Evolutionary conservation across 2,329 filamentous ascomycete genomes (phyloP).

Genomic region (Arthrobotrys entomopaga): DNA sequence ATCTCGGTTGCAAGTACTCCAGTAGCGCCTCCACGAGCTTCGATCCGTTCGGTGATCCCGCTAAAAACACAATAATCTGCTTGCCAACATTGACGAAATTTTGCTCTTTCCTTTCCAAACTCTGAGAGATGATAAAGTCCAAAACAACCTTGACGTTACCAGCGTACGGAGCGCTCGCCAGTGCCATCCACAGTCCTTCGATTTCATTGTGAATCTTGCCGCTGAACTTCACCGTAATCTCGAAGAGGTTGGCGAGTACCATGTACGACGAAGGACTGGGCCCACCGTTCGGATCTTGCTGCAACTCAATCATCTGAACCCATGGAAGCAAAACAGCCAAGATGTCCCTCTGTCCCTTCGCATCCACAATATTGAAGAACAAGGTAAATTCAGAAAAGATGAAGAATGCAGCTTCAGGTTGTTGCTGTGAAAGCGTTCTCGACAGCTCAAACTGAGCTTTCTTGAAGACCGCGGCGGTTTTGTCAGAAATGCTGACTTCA

Average conservation of each 20-base stretch:
- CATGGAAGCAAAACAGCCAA: constrained; percentile 94
- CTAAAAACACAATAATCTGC: constrained; percentile 95
- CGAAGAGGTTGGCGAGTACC: constrained; percentile 90
- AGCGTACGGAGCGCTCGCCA: constrained; percentile 89
- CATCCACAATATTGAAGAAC: constrained; percentile 87
- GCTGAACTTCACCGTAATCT: constrained; percentile 93
- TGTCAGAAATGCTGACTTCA: constrained; percentile 97
- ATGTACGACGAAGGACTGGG: constrained; percentile 94
- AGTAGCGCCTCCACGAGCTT: constrained; percentile 95
- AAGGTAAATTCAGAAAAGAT: constrained; percentile 95
- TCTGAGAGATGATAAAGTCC: constrained; percentile 95
- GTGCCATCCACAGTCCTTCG: constrained; percentile 94
- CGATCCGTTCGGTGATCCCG: constrained; percentile 82
- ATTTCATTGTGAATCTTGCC: constrained; percentile 93
- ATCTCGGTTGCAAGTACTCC: constrained; percentile 88
- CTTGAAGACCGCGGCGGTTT: constrained; percentile 98
- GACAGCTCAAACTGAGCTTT: constrained; percentile 97
- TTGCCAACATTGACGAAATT: constrained; percentile 99
- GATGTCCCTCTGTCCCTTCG: constrained; percentile 88
- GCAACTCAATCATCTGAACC: constrained; percentile 93
- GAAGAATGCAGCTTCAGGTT: constrained; percentile 87
- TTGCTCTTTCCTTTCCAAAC: constrained; percentile 91
- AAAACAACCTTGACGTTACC: constrained; percentile 94
- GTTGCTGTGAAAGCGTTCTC: constrained; percentile 84
- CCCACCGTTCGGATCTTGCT: constrained; percentile 88